These are phyloP conservation scores for Phialophora expanda DNA, from an alignment of 2,329 filamentous ascomycete genomes.

Conservation along the genomic window DNA sequence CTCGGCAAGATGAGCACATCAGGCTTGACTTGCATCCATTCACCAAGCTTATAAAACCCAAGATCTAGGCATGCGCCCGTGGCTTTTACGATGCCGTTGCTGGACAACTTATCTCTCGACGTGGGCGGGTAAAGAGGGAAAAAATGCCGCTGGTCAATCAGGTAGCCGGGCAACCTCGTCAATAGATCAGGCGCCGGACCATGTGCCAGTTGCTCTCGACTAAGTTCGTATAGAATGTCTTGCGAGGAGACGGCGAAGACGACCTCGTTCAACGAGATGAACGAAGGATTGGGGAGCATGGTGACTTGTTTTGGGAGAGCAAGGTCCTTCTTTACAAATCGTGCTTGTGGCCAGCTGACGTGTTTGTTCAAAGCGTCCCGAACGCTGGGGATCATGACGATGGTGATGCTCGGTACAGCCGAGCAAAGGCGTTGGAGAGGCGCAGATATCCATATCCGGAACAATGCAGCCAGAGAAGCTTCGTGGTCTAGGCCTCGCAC, in stretches of 20 bases:
- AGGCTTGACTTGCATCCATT: conserved; percentile 84
- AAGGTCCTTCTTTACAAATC: conserved; percentile 71
- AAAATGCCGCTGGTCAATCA: conserved; percentile 90
- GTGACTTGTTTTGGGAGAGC: conserved; percentile 77
- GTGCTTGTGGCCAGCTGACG: conserved; percentile 83
- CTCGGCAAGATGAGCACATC: conserved; percentile 86
- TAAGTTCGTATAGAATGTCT: conserved; percentile 81
- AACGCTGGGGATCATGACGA: conserved; percentile 81
- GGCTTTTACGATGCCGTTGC: conserved; percentile 66
- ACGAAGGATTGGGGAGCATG: conserved; percentile 89
- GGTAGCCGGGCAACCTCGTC: conserved; percentile 72
- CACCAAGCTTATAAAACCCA: conserved; percentile 83
- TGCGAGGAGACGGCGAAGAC: conserved; percentile 81
- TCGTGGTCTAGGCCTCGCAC: conserved; percentile 68
- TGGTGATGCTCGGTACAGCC: conserved; percentile 76
- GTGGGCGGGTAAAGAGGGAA: conserved; percentile 86
- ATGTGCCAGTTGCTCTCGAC: conserved; percentile 71
- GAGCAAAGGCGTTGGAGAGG: conserved; percentile 72
- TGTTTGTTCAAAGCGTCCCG: conserved; percentile 82
- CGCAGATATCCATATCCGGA: conserved; percentile 77
- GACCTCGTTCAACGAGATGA: conserved; percentile 83
- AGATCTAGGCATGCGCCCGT: conserved; percentile 81
- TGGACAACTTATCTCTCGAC: conserved; percentile 69
- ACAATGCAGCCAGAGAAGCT: conserved; percentile 79
- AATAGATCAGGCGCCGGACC: conserved; percentile 64